Conservation (phyloP, 768 basidiomycete genomes). For the Kwoniella newhampshirensis region DNA sequence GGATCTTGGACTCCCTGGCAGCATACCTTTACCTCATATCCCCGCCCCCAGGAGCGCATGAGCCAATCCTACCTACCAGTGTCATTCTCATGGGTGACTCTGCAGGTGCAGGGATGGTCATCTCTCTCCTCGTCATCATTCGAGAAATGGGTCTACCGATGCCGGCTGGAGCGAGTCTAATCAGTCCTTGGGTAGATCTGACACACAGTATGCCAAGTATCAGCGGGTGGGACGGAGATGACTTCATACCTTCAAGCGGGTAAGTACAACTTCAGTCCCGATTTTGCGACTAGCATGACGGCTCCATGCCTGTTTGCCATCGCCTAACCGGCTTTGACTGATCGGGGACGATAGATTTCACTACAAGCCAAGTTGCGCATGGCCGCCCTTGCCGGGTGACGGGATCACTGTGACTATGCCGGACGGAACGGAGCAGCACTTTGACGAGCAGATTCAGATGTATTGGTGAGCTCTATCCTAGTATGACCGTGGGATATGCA, state of each 20-base stretch:
- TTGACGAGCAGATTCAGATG: conserved; percentile 50
- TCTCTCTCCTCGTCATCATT: conserved; percentile 47
- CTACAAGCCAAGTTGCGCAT: conserved; percentile 43
- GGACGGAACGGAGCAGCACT: conserved; percentile 29
- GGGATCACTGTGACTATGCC: conserved; percentile 40
- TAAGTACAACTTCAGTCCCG: conserved; percentile 15
- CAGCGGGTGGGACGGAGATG: conserved; percentile 36
- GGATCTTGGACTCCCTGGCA: conserved; percentile 46
- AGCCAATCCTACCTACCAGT: conserved; percentile 40
- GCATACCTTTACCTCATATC: conserved; percentile 50
- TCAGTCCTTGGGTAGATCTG: conserved; percentile 51
- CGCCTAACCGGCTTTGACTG: neutral
- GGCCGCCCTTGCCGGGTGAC: conserved; percentile 43
- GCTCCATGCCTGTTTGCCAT: too few relatives aligned
- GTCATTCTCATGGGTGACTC: conserved; percentile 52
- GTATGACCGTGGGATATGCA: neutral
- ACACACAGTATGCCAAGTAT: conserved; percentile 52
- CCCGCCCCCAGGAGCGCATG: conserved; percentile 44
- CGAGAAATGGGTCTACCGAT: conserved; percentile 49
- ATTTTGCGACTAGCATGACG: too few relatives aligned
- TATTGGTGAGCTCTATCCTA: conserved; percentile 45
- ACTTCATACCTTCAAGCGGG: conserved; percentile 45
- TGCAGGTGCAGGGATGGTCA: conserved; percentile 47
- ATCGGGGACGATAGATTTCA: conserved; percentile 38
- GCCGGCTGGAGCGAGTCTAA: conserved; percentile 50